phyloP scores from a whole-genome alignment of 2,329 filamentous ascomycete species.

The Tolypocladium inflatum region DNA sequence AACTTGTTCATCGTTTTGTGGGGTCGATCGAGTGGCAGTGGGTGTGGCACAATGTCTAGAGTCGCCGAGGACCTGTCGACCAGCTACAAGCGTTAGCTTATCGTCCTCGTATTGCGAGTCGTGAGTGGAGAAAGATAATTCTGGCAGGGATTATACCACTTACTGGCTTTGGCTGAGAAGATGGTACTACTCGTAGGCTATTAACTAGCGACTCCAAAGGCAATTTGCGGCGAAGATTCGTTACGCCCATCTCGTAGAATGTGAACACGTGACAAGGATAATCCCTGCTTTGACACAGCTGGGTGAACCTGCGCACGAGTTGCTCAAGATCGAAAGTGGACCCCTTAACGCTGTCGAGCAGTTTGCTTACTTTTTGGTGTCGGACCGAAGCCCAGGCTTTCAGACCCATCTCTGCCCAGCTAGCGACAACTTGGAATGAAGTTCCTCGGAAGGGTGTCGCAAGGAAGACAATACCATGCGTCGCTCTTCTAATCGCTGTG shows the following conservation, averaged over 20 bases:
- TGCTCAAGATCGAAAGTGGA: conserved; percentile 8
- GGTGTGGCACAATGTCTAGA: conserved; percentile 13
- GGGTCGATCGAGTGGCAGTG: conserved; percentile 11
- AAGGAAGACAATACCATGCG: conserved; percentile 15
- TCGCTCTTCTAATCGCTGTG: conserved; percentile 7
- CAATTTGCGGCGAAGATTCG: conserved; percentile 10
- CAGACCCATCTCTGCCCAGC: conserved; percentile 10
- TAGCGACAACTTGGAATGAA: conserved; percentile 13
- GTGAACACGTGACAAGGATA: conserved; percentile 5
- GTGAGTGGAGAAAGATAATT: too few relatives aligned
- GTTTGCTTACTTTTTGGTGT: conserved; percentile 4
- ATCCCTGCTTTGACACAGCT: conserved; percentile 5
- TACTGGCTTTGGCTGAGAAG: too few relatives aligned
- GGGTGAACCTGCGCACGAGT: conserved; percentile 12
- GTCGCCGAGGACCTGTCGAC: conserved; percentile 12
- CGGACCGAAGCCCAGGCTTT: conserved; percentile 5
- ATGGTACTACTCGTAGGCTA: background rate
- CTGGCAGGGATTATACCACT: background rate
- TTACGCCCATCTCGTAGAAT: conserved; percentile 14
- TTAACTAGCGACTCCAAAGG: too few relatives aligned
- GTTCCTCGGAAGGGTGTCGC: conserved; percentile 19
- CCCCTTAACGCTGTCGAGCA: conserved; percentile 9
- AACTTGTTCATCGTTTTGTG: conserved; percentile 20
- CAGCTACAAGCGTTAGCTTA: conserved; percentile 9
- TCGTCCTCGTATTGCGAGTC: too few relatives aligned